Evolutionary conservation across 2,329 filamentous ascomycete species (phyloP), one percentile per base, ranked within the genome.

Genomic region (Sporothrix euskadiensis): DNA sequence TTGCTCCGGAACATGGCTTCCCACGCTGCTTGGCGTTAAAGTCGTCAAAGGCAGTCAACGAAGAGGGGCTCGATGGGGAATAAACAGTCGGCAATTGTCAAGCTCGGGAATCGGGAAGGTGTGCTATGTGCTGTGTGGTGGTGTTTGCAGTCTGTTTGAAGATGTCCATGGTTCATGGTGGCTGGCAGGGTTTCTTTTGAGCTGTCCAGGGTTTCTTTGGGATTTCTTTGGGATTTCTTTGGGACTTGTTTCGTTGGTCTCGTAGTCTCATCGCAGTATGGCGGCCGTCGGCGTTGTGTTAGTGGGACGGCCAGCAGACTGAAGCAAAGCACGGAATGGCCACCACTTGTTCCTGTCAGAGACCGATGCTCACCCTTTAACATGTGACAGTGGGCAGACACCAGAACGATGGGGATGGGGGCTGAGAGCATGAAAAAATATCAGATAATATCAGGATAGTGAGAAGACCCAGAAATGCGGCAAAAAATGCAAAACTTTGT

Each of bases 331-430:
- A 44, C 35, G 59, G 59, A 16, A 44, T 49, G 16, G 35, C n/a
- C 9, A 2, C 39, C 12, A 19, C 19, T 22, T 63, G 32, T 63
- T n/a, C 41, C 8, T 41, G 39, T 32, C 59, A 35, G 30, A 35
- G 12, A 30, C 56, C 35, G 35, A 30, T 49, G 63, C 35, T 22
- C 44, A 49, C 44, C 4, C 32, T 30, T n/a, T 52, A 35, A 35
- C 65, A 68, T 52, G 65, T 68, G 65, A 68, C 39, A 52, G 19
- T 68, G 26, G 47, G 44, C 65, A 47, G 61, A 66, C 35, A 41
- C 16, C 39, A 41, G 39, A 41, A 26, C 14, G 41, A 68, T 32
- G 19, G 16, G 63, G 22, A 52, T n/a, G 52, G 30, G 26, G 30
- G 9, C 7, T 41, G 44, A 39, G 10, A 39, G 7, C 22, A 9